These are phyloP conservation scores for Fimicolochytrium jonesii DNA, from an alignment of 192 early-diverging fungal species.

Conservation along the genomic window DNA sequence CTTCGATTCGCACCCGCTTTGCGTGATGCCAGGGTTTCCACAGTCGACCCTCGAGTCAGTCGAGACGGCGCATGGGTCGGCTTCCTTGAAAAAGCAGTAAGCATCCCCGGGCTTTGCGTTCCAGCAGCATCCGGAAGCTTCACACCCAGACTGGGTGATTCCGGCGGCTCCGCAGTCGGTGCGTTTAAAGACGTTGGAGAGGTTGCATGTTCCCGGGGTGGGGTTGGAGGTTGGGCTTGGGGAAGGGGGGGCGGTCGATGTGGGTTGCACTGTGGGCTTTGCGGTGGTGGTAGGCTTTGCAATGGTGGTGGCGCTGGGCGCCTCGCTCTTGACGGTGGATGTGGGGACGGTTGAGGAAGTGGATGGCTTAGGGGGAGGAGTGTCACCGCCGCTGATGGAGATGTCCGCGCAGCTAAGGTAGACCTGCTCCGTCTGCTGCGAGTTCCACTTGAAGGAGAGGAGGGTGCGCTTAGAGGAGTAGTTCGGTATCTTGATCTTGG, in stretches of 20 bases:
- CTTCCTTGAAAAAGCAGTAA: not conserved
- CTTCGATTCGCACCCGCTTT: not conserved
- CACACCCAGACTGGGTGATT: not conserved
- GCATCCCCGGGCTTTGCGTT: not conserved
- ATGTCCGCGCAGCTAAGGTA: slow-evolving; percentile 16
- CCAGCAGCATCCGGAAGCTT: not conserved
- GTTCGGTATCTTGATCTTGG: slow-evolving; percentile 11
- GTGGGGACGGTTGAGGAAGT: not conserved
- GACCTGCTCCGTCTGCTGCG: slow-evolving; percentile 7
- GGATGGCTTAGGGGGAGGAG: not conserved
- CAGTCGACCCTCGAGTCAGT: not conserved
- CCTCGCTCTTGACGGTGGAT: too few species aligned
- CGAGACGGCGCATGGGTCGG: not conserved
- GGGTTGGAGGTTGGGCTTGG: too few species aligned
- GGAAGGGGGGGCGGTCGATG: too few species aligned
- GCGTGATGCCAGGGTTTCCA: not conserved
- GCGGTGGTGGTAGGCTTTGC: too few species aligned
- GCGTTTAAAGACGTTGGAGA: not conserved
- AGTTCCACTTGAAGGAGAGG: slow-evolving; percentile 11
- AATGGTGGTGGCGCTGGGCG: too few species aligned
- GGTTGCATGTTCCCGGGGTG: not conserved
- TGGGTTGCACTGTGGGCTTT: too few species aligned
- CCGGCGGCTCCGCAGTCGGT: not conserved
- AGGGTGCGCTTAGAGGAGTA: slow-evolving; percentile 2
- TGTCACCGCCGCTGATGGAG: slow-evolving; percentile 5